Percentiles rank a stretch among this genome's conserved stretches.
These are phyloP conservation scores for Venturia aucupariae DNA, from an alignment of 2,329 filamentous ascomycete genomes.

Conservation along the genomic window DNA sequence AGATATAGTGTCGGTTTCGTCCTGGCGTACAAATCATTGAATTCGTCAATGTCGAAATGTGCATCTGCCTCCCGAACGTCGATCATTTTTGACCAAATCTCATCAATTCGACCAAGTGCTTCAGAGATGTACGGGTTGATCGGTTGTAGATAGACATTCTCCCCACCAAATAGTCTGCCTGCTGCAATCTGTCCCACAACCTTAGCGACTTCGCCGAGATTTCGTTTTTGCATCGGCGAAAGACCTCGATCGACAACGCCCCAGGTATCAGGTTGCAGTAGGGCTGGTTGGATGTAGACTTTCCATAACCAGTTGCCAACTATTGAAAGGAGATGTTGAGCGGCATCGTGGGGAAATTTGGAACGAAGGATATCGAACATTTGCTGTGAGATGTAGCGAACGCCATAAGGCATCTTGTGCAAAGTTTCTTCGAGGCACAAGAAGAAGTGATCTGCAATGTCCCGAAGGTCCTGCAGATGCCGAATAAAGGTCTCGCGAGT, in stretches of 20 bases:
- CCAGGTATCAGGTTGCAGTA: constrained; percentile 83
- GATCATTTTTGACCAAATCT: constrained; percentile 69
- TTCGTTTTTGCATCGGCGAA: constrained; percentile 85
- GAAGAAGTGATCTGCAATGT: constrained; percentile 90
- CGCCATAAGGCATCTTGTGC: constrained; percentile 83
- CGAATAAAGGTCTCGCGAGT: constrained; percentile 89
- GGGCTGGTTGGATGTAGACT: constrained; percentile 81
- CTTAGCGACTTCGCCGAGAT: constrained; percentile 82
- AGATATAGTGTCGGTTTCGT: constrained; percentile 98
- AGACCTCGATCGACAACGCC: constrained; percentile 86
- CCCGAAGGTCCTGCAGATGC: constrained; percentile 84
- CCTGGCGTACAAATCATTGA: constrained; percentile 93
- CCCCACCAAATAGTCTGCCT: constrained; percentile 84
- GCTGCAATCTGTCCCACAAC: constrained; percentile 81
- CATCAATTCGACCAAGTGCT: constrained; percentile 67
- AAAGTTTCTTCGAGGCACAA: constrained; percentile 70
- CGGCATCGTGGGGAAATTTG: constrained; percentile 72
- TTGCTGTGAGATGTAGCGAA: constrained; percentile 79
- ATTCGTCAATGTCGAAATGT: constrained; percentile 97
- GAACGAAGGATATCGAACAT: constrained; percentile 69
- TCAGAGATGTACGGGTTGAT: constrained; percentile 86
- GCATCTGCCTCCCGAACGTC: constrained; percentile 77
- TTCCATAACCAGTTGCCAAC: constrained; percentile 91
- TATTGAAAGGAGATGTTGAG: constrained; percentile 68
- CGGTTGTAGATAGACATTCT: constrained; percentile 92